These are phyloP conservation scores for Pseudogymnoascus destructans DNA, from an alignment of 2,329 filamentous ascomycete species.

Conservation along the genomic window DNA sequence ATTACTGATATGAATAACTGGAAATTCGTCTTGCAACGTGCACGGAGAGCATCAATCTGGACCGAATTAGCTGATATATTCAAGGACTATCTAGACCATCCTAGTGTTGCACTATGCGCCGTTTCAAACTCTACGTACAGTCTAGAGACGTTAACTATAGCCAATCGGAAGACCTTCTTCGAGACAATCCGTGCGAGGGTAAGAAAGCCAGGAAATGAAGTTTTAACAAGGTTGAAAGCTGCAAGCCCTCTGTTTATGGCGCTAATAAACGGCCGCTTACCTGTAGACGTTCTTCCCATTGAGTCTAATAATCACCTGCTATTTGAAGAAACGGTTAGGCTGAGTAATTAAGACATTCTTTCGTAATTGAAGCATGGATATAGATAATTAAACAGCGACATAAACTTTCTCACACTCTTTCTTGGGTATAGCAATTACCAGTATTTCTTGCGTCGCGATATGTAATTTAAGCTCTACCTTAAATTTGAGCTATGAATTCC, in stretches of 20 bases:
- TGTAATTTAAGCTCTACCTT: not conserved
- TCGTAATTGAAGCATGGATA: not conserved
- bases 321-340: constrained; percentile 15
- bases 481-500: not conserved
- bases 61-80: constrained; percentile 14
- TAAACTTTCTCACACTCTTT: not conserved
- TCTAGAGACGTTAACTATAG: constrained; percentile 13
- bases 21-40: constrained; percentile 12
- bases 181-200: constrained; percentile 13
- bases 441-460: not conserved
- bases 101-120: constrained; percentile 13
- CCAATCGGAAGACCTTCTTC: constrained; percentile 13
- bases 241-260: constrained; percentile 11
- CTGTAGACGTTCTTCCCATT: constrained; percentile 13
- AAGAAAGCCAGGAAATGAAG: constrained; percentile 12
- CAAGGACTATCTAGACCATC: constrained; percentile 11
- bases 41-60: constrained; percentile 13
- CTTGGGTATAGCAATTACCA: not conserved
- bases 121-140: constrained; percentile 12
- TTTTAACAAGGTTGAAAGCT: constrained; percentile 16
- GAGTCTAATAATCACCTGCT: constrained; percentile 14
- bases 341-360: not conserved
- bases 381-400: not conserved
- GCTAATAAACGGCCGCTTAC: constrained; percentile 13
- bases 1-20: constrained; percentile 11